Percentiles rank a stretch among this genome's conserved stretches.
These are phyloP conservation scores for Penicillium chermesinum DNA, from an alignment of 495 filamentous ascomycete species.

Conservation along the genomic window DNA sequence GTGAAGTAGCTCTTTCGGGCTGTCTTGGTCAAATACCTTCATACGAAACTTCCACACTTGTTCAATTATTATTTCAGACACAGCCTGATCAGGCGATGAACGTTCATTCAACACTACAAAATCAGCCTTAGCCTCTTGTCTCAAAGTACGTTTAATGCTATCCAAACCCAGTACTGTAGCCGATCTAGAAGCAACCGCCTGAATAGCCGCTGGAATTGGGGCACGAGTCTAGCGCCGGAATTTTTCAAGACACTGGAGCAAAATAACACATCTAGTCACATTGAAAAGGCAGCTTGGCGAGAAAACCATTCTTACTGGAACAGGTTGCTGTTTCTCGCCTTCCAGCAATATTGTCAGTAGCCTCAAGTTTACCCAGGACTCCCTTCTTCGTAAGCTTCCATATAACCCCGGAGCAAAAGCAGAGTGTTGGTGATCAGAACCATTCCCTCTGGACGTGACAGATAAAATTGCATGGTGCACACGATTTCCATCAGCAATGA, in stretches of 20 bases:
- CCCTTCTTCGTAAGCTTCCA: slow-evolving; percentile 55
- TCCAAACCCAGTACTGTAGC: slow-evolving; percentile 55
- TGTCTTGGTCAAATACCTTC: slow-evolving; percentile 8
- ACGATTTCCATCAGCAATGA: slow-evolving; percentile 49
- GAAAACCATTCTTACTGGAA: neutral
- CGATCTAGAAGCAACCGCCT: slow-evolving; percentile 62
- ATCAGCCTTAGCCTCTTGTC: slow-evolving; percentile 63
- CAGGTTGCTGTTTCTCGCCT: slow-evolving; percentile 31
- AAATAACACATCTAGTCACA: slow-evolving; percentile 46
- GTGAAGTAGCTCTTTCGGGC: neutral
- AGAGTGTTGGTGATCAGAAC: slow-evolving; percentile 49
- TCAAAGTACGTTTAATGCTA: slow-evolving; percentile 51
- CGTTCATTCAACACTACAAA: slow-evolving; percentile 54
- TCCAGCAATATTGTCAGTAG: slow-evolving; percentile 55
- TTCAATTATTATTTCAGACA: slow-evolving; percentile 44
- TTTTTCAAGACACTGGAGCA: slow-evolving; percentile 65
- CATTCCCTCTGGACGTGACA: slow-evolving; percentile 32
- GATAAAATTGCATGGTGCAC: slow-evolving; percentile 44
- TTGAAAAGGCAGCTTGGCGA: slow-evolving; percentile 13
- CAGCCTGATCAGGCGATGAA: slow-evolving; percentile 18
- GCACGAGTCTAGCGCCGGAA: slow-evolving; percentile 58
- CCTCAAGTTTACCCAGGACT: slow-evolving; percentile 50
- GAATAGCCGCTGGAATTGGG: slow-evolving; percentile 49
- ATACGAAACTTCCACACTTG: slow-evolving; percentile 64
- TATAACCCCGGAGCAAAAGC: slow-evolving; percentile 55